These are phyloP conservation scores for Omphalea diandra DNA, from an alignment of 441 rosid species.

Conservation along the genomic window DNA sequence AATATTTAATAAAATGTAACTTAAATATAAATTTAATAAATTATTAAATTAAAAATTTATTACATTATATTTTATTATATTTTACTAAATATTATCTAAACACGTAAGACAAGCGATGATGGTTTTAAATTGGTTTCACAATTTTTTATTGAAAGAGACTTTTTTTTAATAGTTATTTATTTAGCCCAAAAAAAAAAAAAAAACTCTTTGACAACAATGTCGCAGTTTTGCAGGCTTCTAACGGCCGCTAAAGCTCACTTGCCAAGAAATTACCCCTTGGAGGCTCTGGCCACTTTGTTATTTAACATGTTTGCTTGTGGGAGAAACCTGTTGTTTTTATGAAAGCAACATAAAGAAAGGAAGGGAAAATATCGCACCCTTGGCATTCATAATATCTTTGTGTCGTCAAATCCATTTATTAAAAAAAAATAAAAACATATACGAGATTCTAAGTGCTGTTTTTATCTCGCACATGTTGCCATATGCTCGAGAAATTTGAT, in stretches of 20 bases:
- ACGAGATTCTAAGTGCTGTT: too few species aligned
- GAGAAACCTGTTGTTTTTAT: neutral
- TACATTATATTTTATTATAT: too few species aligned
- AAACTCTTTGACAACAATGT: neutral
- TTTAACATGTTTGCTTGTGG: neutral
- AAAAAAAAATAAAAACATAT: too few species aligned
- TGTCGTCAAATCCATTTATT: neutral
- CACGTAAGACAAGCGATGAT: too few species aligned
- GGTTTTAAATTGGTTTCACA: too few species aligned
- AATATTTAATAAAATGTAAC: too few species aligned
- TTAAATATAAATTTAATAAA: too few species aligned
- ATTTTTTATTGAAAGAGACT: too few species aligned
- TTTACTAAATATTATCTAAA: too few species aligned
- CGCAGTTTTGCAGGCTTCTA: neutral
- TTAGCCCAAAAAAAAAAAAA: too few species aligned
- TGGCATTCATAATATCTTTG: neutral
- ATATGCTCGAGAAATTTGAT: neutral
- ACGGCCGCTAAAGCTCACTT: neutral
- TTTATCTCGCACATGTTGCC: neutral
- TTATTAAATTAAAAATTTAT: too few species aligned
- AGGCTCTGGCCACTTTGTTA: neutral
- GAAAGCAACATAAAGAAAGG: neutral
- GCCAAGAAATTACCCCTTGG: neutral
- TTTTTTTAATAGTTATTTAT: too few species aligned
- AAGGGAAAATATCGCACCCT: neutral